A percentile compares a stretch with the other conserved stretches of the same genome.
Evolutionary conservation across 768 basidiomycete species (phyloP).

Genomic region (Lactifluus subvellereus): DNA sequence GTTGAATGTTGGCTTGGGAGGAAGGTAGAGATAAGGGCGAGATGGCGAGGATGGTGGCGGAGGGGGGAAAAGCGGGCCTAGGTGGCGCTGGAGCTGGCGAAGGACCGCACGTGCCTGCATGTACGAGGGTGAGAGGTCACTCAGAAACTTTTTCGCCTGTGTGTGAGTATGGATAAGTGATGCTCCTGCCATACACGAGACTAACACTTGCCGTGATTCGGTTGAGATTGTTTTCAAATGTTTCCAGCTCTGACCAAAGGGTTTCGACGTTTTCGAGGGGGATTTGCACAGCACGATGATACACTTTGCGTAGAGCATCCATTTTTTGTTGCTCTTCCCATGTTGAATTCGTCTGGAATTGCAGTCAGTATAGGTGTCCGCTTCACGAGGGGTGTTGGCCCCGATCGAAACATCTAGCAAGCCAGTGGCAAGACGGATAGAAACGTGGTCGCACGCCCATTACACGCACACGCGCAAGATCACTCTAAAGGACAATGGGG

Average conservation of each 20-base stretch:
- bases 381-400: constrained; percentile 9
- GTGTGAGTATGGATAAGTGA: not conserved
- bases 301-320: constrained; percentile 86
- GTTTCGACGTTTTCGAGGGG: constrained; percentile 90
- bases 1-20: constrained; percentile 67
- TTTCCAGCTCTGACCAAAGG: constrained; percentile 90
- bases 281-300: constrained; percentile 90
- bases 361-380: constrained; percentile 18
- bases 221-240: constrained; percentile 86
- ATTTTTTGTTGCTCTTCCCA: constrained; percentile 97
- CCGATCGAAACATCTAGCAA: constrained; percentile 8
- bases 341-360: constrained; percentile 57
- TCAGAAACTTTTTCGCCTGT: constrained; percentile 92
- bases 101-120: constrained; percentile 93
- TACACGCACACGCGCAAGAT: constrained; percentile 21
- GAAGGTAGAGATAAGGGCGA: constrained; percentile 50
- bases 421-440: constrained; percentile 10
- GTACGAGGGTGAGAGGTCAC: constrained; percentile 85
- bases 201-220: constrained; percentile 60
- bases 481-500: constrained; percentile 18
- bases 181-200: not conserved
- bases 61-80: constrained; percentile 53
- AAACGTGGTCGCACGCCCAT: constrained; percentile 16
- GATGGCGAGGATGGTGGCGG: constrained; percentile 39
- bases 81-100: constrained; percentile 70